Percentiles rank a stretch among this genome's conserved stretches.
Evolutionary conservation across 2,329 filamentous ascomycete genomes (phyloP).

Genomic region (Aureobasidium sp.): DNA sequence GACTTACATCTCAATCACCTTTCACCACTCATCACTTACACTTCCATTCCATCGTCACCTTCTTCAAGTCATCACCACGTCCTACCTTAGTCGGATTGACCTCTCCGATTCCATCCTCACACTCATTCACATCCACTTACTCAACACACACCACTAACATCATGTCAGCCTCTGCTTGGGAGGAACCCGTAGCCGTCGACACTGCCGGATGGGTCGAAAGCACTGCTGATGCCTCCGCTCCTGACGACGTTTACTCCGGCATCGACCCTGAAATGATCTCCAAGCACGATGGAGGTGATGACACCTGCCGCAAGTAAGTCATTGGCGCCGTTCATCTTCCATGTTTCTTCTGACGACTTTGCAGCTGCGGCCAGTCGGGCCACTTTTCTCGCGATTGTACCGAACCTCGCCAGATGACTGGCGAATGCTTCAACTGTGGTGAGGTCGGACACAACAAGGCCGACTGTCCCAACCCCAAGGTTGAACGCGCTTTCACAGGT

Average conservation of each 20-base stretch:
- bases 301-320: conserved; percentile 33
- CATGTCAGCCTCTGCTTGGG: conserved; percentile 3
- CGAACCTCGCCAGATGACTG: conserved; percentile 40
- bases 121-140: not conserved
- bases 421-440: conserved; percentile 53
- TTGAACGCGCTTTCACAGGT: conserved; percentile 44
- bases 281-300: conserved; percentile 15
- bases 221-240: not conserved
- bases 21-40: not conserved
- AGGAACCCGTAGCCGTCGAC: not conserved
- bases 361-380: conserved; percentile 33
- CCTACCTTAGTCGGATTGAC: not conserved
- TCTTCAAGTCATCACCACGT: not conserved
- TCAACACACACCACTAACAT: not conserved
- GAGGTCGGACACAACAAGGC: conserved; percentile 52
- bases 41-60: not conserved
- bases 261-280: not conserved
- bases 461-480: conserved; percentile 50
- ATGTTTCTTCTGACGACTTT: conserved; percentile 19
- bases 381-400: conserved; percentile 28
- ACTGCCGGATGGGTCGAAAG: not conserved
- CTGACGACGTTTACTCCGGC: not conserved
- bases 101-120: not conserved
- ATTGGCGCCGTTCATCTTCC: not conserved
- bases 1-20: not conserved